Percentiles rank a stretch among this genome's conserved stretches.
These are phyloP conservation scores for Carallia brachiata DNA, from an alignment of 345 rosid species.

Conservation along the genomic window DNA sequence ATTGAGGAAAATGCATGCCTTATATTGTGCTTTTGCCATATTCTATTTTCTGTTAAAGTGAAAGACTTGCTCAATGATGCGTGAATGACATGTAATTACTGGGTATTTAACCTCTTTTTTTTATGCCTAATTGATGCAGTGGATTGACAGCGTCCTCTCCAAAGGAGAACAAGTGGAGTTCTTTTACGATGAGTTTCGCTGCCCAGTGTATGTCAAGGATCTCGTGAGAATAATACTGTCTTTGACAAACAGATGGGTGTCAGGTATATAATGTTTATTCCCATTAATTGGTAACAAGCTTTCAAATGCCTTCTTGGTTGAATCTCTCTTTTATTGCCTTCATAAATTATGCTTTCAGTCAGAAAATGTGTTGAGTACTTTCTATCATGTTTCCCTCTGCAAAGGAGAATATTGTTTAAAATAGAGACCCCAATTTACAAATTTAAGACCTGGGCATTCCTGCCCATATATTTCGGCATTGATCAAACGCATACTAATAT, in stretches of 20 bases:
- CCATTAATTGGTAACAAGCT: neutral
- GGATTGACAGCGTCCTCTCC: constrained; percentile 73
- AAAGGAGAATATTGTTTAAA: no score
- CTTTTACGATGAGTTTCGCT: constrained; percentile 83
- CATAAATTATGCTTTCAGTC: constrained; percentile 2
- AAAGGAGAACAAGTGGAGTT: constrained; percentile 67
- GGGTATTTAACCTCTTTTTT: constrained; percentile 4
- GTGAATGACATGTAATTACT: neutral
- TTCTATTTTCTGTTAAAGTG: neutral
- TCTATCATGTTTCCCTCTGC: no score
- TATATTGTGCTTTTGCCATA: neutral
- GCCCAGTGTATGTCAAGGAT: constrained; percentile 86
- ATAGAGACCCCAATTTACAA: no score
- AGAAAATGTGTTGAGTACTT: no score
- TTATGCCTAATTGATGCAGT: constrained; percentile 41
- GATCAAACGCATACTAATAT: neutral
- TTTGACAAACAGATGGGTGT: constrained; percentile 52
- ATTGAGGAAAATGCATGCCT: neutral
- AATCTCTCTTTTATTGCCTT: neutral
- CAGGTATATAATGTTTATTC: constrained; percentile 41
- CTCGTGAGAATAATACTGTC: constrained; percentile 45
- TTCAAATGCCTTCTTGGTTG: neutral
- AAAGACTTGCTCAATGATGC: neutral
- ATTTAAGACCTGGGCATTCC: no score
- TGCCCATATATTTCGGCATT: no score